Base-by-base conservation (phyloP, 495 filamentous ascomycete species). In the Hyaloscypha bicolor region DNA sequence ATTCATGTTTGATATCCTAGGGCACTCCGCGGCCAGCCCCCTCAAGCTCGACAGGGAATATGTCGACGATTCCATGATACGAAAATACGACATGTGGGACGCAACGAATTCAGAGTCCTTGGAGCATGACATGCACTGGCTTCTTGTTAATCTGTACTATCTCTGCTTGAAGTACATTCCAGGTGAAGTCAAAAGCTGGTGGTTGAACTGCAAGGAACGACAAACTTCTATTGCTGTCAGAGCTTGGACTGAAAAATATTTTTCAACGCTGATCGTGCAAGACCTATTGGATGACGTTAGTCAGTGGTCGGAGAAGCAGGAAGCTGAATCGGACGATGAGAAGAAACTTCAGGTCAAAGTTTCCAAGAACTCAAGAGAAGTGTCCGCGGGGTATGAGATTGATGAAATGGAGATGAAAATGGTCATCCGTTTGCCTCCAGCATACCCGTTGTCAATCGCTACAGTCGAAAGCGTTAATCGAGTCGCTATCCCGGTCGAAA, bases 101-200 rank as follows among this genome's bases (percentile, higher is more conserved):
- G 81, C 85, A 0, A 84, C 85, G 56, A 78, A 81, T 30, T 81
- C 83, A 0, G 88, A 91, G 58, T 79, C 77, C 0, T 78, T 80
- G 11, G 88, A 92, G 66, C 85, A 83, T 60, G 89, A 92, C 69
- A 89, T 88, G 65, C 85, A 93, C 69, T 93, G 90, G 90, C 85
- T 97, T 9, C 81, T 96, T 2, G 84, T 92, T 14, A 92, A 98
- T 73, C 78, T 98, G 11, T 97, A 92, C 80, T 97, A 92, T 74
- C 86, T 93, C 8, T 85, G 84, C 33, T 83, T 98, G 52, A 89
- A 83, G 65, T 85, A 93, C 72, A 78, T 91, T 12, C 92, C 93
- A 9, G 86, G 85, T n/a, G 81, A 92, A 30, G 90, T 90, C 63
- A 96, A 93, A 76, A 77, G 80, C n/a, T 98, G 95, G 93, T 95